phyloP scores from a whole-genome alignment of 345 rosid genomes.

The Euphorbia pulcherrima region DNA sequence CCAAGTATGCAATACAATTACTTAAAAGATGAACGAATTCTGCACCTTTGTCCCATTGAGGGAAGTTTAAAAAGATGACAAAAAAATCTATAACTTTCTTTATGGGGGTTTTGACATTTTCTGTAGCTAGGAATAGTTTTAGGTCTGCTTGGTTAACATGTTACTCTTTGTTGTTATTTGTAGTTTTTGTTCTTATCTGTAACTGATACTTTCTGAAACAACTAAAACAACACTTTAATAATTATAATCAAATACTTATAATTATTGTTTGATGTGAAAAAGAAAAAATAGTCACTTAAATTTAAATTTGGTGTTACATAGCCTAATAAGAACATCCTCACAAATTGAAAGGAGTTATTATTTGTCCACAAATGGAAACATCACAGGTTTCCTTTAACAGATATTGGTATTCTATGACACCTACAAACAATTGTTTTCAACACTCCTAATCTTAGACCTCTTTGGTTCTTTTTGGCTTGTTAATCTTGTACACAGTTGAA shows the following conservation, averaged over 20 bases:
- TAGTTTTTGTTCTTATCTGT: too few relatives aligned
- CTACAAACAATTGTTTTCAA: too few relatives aligned
- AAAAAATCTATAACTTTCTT: neutral
- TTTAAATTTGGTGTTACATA: neutral
- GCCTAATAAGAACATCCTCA: neutral
- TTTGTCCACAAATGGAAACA: constrained; percentile 1
- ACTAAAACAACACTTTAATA: neutral
- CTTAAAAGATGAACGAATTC: too few relatives aligned
- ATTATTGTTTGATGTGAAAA: too few relatives aligned
- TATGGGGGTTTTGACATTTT: neutral
- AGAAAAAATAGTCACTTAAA: too few relatives aligned
- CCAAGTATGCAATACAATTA: too few relatives aligned
- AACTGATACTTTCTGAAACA: too few relatives aligned
- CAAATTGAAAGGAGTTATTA: neutral
- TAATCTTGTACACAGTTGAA: neutral
- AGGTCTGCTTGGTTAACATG: too few relatives aligned
- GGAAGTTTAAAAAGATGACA: neutral
- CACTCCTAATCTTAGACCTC: neutral
- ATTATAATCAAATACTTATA: too few relatives aligned
- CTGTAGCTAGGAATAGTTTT: too few relatives aligned
- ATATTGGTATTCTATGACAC: too few relatives aligned
- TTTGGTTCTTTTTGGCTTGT: neutral
- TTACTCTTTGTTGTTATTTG: too few relatives aligned
- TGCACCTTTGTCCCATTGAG: neutral
- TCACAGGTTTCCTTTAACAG: neutral